These are phyloP conservation scores for Saccharomyces mikatae DNA, from an alignment of 805 yeast genomes.

Conservation along the genomic window DNA sequence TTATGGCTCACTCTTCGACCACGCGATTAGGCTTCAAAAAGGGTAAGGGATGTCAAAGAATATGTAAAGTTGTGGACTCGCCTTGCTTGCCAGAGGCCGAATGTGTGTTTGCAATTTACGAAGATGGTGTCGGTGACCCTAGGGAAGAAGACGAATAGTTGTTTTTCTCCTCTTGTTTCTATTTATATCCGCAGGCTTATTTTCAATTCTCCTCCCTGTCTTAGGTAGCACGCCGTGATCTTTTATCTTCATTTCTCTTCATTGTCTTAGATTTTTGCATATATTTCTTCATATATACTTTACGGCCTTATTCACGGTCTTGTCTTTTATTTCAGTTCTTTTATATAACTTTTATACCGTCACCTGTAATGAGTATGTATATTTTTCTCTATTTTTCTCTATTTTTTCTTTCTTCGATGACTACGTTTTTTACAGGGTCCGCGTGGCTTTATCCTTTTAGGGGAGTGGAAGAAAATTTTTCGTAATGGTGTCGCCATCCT, in stretches of 20 bases:
- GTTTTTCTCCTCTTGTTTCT: not conserved
- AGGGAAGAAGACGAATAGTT: slow-evolving; percentile 57
- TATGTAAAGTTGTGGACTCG: slow-evolving; percentile 90
- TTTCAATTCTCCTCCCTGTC: not conserved
- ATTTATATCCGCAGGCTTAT: not conserved
- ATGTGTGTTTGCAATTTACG: slow-evolving; percentile 89
- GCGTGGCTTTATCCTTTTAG: not conserved
- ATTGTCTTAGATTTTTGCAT: not conserved
- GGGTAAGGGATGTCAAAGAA: slow-evolving; percentile 86
- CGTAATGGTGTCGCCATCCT: not conserved
- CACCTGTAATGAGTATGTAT: not conserved
- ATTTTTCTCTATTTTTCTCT: not conserved
- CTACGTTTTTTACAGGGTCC: not conserved
- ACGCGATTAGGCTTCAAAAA: slow-evolving; percentile 85
- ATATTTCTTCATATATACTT: not conserved
- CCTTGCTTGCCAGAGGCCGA: slow-evolving; percentile 96
- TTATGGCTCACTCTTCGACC: slow-evolving; percentile 93
- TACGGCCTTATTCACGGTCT: not conserved
- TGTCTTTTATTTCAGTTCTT: not conserved
- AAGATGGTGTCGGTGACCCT: slow-evolving; percentile 96
- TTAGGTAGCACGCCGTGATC: not conserved
- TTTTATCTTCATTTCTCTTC: not conserved
- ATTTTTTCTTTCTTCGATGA: not conserved
- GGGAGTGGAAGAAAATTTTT: not conserved
- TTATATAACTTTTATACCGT: not conserved